These are phyloP conservation scores for Penicillium rolfsii DNA, from an alignment of 2,329 filamentous ascomycete species.

Conservation along the genomic window DNA sequence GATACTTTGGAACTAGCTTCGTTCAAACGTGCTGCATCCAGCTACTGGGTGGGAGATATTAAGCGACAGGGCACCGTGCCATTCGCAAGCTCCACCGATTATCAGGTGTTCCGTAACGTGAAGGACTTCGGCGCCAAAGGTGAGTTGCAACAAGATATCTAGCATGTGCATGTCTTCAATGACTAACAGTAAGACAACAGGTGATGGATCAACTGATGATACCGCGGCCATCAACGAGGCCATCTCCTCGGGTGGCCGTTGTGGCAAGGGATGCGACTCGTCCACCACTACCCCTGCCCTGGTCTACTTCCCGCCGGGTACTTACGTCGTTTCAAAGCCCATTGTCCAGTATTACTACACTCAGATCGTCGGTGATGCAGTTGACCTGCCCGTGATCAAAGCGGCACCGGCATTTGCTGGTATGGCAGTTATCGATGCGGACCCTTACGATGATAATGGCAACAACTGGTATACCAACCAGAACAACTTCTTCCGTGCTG, in stretches of 20 bases:
- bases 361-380: slow-evolving; percentile 82
- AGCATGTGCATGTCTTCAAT: neutral
- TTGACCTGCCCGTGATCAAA: slow-evolving; percentile 73
- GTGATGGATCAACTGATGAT: slow-evolving; percentile 74
- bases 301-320: slow-evolving; percentile 89
- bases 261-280: slow-evolving; percentile 79
- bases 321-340: slow-evolving; percentile 77
- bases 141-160: slow-evolving; percentile 39
- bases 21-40: slow-evolving; percentile 37
- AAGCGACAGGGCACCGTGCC: slow-evolving; percentile 69
- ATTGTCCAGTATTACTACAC: slow-evolving; percentile 91
- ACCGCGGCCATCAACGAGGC: slow-evolving; percentile 86
- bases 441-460: slow-evolving; percentile 75
- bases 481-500: slow-evolving; percentile 79
- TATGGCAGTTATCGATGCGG: slow-evolving; percentile 85
- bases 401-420: slow-evolving; percentile 72
- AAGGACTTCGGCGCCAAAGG: slow-evolving; percentile 74
- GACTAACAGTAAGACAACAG: slow-evolving; percentile 39
- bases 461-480: slow-evolving; percentile 79
- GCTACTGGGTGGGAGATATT: slow-evolving; percentile 74
- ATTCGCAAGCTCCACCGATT: slow-evolving; percentile 60
- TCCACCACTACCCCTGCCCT: slow-evolving; percentile 81
- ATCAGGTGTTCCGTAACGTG: slow-evolving; percentile 77
- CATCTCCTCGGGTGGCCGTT: slow-evolving; percentile 76
- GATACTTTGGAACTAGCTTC: slow-evolving; percentile 19